Base-by-base conservation (phyloP, 1,284 basidiomycete species). In the Leccinum angustisporum region DNA sequence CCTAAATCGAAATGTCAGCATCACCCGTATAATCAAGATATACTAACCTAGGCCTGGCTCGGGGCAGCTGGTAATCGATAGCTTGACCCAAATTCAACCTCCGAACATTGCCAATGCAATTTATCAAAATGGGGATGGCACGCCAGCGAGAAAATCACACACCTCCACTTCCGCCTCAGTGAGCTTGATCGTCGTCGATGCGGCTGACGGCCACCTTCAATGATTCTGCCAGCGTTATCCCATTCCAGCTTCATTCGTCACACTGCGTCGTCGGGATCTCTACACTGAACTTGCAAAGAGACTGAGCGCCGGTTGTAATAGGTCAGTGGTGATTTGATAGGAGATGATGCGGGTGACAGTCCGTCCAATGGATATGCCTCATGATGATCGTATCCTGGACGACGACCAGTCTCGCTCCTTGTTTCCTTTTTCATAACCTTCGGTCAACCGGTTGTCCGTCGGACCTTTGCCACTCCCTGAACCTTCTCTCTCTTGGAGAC, bases 351-450 rank as follows among this genome's bases (percentile, higher is more conserved):
- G 53, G 33, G 33, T 54, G 54, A 52, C 50, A 27, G 50, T 10
- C 30, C 27, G 50, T 14, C 18, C 18, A 21, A 53, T 54, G 31
- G n/a, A 18, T 30, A 6, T 18, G 31, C 27, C 16, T 48, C n/a
- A 21, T 21, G n/a, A n/a, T 46, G 55, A 56, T 56, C 55, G 55
- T 56, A 56, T 56, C 55, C 55, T 56, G 55, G 55, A 56, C 55
- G 54, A 57, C 34, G 27, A 21, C 18, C 21, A 21, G 43, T 46
- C 43, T 46, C 18, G 43, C 43, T 46, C 43, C 18, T 21, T 46
- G 11, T 46, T 18, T 18, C 11, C 34, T 54, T 54, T 21, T 25
- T 13, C 13, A 54, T 54, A 51, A 16, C 50, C 46, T 51, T 51
- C 50, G 25, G 25, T 51, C 50, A 51, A 30, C 50, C 50, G 25